Percentiles rank a stretch among this genome's conserved stretches.
phyloP scores from a whole-genome alignment of 495 filamentous ascomycete genomes.

The Antarctomyces pellizariae region DNA sequence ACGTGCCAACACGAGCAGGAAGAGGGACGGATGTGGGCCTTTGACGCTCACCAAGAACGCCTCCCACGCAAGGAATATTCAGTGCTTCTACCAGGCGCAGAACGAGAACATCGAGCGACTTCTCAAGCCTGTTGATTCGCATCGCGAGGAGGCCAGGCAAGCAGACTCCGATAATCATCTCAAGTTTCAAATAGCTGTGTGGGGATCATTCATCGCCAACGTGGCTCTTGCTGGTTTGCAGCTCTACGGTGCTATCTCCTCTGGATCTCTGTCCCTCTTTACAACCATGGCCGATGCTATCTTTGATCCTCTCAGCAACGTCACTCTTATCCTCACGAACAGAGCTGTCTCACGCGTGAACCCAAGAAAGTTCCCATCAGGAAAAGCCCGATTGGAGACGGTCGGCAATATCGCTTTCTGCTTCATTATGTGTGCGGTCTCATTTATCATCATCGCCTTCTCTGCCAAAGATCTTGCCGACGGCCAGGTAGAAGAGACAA shows the following conservation, averaged over 20 bases:
- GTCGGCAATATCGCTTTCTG: slow-evolving; percentile 94
- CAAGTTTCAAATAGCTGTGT: slow-evolving; percentile 72
- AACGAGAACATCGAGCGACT: slow-evolving; percentile 84
- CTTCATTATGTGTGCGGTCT: slow-evolving; percentile 86
- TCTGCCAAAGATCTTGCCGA: slow-evolving; percentile 42
- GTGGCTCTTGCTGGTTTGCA: slow-evolving; percentile 56
- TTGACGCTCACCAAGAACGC: slow-evolving; percentile 19
- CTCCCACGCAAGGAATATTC: slow-evolving; percentile 35
- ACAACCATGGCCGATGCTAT: slow-evolving; percentile 95
- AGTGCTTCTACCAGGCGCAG: slow-evolving; percentile 73
- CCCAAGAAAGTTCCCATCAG: slow-evolving; percentile 70
- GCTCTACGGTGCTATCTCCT: slow-evolving; percentile 69
- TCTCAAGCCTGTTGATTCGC: slow-evolving; percentile 83
- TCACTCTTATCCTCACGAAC: slow-evolving; percentile 70
- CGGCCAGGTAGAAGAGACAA: slow-evolving; percentile 17
- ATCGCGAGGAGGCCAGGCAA: slow-evolving; percentile 55
- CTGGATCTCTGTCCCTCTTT: slow-evolving; percentile 78
- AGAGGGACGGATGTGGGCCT: slow-evolving; percentile 27
- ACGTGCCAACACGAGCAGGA: slow-evolving; percentile 60
- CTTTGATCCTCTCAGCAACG: slow-evolving; percentile 83
- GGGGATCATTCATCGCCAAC: slow-evolving; percentile 76
- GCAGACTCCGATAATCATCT: slow-evolving; percentile 59
- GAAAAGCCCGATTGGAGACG: slow-evolving; percentile 87
- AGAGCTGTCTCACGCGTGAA: slow-evolving; percentile 79
- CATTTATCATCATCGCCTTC: slow-evolving; percentile 74